phyloP scores from a whole-genome alignment of 495 filamentous ascomycete species.

The Acidomyces sp. region DNA sequence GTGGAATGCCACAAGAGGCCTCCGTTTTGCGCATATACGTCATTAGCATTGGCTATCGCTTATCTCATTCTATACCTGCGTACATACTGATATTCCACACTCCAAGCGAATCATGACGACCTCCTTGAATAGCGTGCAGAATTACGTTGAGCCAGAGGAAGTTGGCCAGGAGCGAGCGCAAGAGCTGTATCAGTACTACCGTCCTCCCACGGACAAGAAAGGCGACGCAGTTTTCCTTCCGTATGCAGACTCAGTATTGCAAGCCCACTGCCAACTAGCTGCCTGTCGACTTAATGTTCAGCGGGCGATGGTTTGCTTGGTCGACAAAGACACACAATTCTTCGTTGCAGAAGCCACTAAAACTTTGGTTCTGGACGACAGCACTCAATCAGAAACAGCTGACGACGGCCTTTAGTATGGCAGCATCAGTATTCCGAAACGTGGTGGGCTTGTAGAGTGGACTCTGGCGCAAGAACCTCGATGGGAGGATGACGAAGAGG shows the following conservation, averaged over 20 bases:
- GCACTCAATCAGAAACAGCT: slow-evolving; percentile 25
- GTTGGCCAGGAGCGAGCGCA: neutral
- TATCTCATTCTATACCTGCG: too few species aligned
- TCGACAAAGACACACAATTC: slow-evolving; percentile 34
- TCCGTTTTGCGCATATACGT: too few species aligned
- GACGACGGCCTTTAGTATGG: neutral
- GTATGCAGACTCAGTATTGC: slow-evolving; percentile 17
- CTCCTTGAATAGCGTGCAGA: too few species aligned
- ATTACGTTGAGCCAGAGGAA: neutral
- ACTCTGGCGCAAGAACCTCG: neutral
- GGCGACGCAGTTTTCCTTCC: neutral
- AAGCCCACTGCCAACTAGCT: slow-evolving; percentile 18
- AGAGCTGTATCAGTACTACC: slow-evolving; percentile 21
- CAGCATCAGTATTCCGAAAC: neutral
- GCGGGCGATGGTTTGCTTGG: slow-evolving; percentile 25
- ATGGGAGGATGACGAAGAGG: neutral
- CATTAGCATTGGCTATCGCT: too few species aligned
- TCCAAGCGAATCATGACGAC: too few species aligned
- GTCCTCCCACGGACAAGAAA: slow-evolving; percentile 2
- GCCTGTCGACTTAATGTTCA: slow-evolving; percentile 18
- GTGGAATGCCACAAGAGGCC: too few species aligned
- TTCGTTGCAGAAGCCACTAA: slow-evolving; percentile 44
- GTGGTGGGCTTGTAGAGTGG: neutral
- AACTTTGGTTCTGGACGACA: slow-evolving; percentile 28
- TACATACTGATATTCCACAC: too few species aligned